Percentiles rank a stretch among this genome's conserved stretches.
These are phyloP conservation scores for Spathaspora sp. DNA, from an alignment of 1,139 yeast species.

Conservation along the genomic window DNA sequence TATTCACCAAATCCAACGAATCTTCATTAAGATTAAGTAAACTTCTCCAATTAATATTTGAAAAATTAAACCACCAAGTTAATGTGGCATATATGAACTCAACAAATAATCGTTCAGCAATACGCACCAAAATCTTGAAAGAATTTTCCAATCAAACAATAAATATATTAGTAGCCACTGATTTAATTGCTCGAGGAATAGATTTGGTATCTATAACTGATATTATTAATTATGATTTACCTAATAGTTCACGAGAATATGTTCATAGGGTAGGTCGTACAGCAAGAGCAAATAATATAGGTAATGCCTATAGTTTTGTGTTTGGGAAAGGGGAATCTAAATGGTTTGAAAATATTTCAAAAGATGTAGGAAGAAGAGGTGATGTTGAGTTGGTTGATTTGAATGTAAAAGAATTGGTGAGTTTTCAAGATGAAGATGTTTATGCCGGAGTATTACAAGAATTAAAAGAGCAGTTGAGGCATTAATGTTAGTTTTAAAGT, in stretches of 20 bases:
- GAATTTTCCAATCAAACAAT: slow-evolving; percentile 53
- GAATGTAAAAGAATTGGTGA: slow-evolving; percentile 20
- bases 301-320: slow-evolving; percentile 69
- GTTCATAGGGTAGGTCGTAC: slow-evolving; percentile 97
- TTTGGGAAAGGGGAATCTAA: slow-evolving; percentile 75
- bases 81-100: slow-evolving; percentile 44
- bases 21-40: slow-evolving; percentile 74
- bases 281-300: slow-evolving; percentile 83
- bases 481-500: not conserved
- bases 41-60: slow-evolving; percentile 50
- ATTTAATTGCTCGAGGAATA: slow-evolving; percentile 91
- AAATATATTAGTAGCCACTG: slow-evolving; percentile 77
- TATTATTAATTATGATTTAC: slow-evolving; percentile 88
- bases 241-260: slow-evolving; percentile 85
- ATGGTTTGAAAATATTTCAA: slow-evolving; percentile 58
- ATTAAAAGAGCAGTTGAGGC: slow-evolving; percentile 23
- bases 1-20: slow-evolving; percentile 87
- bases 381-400: slow-evolving; percentile 24
- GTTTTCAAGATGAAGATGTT: slow-evolving; percentile 24
- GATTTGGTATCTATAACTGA: slow-evolving; percentile 71
- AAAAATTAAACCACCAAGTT: slow-evolving; percentile 17
- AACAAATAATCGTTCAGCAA: slow-evolving; percentile 46
- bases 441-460: slow-evolving; percentile 27
- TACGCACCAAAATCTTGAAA: slow-evolving; percentile 48
- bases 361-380: slow-evolving; percentile 35